Conservation (phyloP, 306 rosid species). For the Lathyrus tuberosus region DNA sequence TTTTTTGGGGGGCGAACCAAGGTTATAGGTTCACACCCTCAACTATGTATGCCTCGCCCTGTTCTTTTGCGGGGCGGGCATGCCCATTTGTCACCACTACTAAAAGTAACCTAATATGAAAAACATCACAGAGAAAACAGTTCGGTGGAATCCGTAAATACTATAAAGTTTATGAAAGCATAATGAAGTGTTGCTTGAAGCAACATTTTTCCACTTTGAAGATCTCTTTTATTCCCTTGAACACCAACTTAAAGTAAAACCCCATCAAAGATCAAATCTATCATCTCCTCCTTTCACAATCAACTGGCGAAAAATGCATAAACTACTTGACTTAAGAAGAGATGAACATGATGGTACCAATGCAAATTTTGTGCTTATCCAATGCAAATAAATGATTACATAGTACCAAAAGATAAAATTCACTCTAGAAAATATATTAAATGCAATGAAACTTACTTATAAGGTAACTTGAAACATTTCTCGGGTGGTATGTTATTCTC, state of each 20-base stretch:
- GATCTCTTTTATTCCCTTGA: neutral
- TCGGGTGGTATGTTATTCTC: conserved; percentile 94
- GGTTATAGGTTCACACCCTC: too few relatives aligned
- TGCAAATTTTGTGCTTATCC: neutral
- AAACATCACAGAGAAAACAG: neutral
- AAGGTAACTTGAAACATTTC: conserved; percentile 88
- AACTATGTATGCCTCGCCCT: too few relatives aligned
- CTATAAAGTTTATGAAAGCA: neutral
- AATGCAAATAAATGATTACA: neutral
- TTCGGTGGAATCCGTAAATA: neutral
- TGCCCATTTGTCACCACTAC: too few relatives aligned
- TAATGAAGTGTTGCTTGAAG: neutral
- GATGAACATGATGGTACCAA: neutral
- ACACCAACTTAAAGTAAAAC: neutral
- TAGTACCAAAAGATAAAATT: neutral
- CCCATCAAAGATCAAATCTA: neutral
- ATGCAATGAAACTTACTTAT: conserved; percentile 68
- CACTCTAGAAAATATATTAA: neutral
- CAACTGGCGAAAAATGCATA: neutral
- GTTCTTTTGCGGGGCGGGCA: too few relatives aligned
- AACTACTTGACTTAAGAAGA: neutral
- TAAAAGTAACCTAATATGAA: neutral
- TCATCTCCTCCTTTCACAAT: neutral
- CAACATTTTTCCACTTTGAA: neutral
- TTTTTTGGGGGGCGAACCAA: too few relatives aligned